Base-by-base conservation (phyloP, 106 monocot species). In the Dendrobium chrysotoxum region DNA sequence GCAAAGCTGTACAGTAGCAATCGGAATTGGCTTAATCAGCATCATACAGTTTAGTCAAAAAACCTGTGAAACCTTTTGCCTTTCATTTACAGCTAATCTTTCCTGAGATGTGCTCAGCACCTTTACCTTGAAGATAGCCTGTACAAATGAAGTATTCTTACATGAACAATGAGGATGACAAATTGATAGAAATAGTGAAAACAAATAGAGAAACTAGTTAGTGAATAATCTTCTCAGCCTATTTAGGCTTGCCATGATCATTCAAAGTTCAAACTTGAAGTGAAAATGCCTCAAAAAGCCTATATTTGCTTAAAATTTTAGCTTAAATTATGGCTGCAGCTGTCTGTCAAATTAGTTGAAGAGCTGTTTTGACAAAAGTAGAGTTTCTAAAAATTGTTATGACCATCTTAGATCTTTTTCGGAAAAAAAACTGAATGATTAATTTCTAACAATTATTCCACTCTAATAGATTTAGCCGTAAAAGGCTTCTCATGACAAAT, bases 71-170 rank as follows among this genome's bases (percentile, higher is more conserved):
- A 90, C 79, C 53, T 87, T 79, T 58, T 79, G 73, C 7, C 77
- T 83, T 53, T 58, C 84, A 42, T 31, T 83, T 20, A 44, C 70
- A n/a, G 35, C 28, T 61, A 78, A 57, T 7, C 23, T 76, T 28
- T 81, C 76, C 5, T 86, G 82, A 9, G 84, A 64, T 61, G 80
- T 79, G 15, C 82, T 92, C 76, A 92, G 38, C 38, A 92, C 94
- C 82, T 94, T 94, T 21, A 94, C 90, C 7, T 92, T 86, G 80
- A 92, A 94, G 53, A 85, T 61, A 30, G 83, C 91, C 94, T 94
- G 84, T 8, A 81, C 4, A 26, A 75, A 68, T 12, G 72, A 31
- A 20, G 35, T 35, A 35, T 35, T 35, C 35, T 35, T 35, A 35
- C 35, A 35, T 35, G 35, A 35, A 35, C 0, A 35, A 35, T 35